These are phyloP conservation scores for Umbelopsis vinacea DNA, from an alignment of 192 early-diverging fungal genomes.

Conservation along the genomic window DNA sequence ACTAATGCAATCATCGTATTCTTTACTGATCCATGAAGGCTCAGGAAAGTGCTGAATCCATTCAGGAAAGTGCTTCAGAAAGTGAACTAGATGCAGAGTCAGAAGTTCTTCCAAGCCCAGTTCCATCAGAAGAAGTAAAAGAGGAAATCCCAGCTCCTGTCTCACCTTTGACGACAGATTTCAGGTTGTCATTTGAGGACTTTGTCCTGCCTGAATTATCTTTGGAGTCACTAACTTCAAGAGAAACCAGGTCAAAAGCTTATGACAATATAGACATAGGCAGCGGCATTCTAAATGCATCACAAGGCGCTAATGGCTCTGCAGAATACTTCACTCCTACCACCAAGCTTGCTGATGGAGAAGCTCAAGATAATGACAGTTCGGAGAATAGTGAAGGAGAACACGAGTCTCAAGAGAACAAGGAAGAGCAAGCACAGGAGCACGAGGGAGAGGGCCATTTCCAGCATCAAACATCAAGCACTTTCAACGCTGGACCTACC, in stretches of 20 bases:
- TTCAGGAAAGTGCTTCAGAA: not conserved
- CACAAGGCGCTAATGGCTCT: too few species aligned
- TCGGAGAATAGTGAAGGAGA: too few species aligned
- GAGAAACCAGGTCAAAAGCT: not conserved
- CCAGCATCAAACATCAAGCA: too few species aligned
- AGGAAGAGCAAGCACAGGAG: too few species aligned
- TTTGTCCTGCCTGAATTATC: constrained; percentile 3
- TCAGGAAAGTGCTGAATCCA: not conserved
- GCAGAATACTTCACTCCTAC: too few species aligned
- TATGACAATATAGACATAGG: not conserved
- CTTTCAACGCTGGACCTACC: not conserved
- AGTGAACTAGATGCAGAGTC: not conserved
- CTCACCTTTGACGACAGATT: not conserved
- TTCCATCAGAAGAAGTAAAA: not conserved
- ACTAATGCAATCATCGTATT: not conserved
- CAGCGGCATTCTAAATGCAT: too few species aligned
- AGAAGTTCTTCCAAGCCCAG: not conserved
- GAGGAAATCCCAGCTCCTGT: not conserved
- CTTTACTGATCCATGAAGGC: not conserved
- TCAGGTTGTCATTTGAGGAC: constrained; percentile 7
- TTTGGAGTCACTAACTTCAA: not conserved
- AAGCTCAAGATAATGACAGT: too few species aligned
- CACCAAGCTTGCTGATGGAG: too few species aligned
- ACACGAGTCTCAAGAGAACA: too few species aligned
- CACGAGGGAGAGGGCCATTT: too few species aligned